Conservation (phyloP, 2,329 filamentous ascomycete species). For the Rutstroemia sydowiana region DNA sequence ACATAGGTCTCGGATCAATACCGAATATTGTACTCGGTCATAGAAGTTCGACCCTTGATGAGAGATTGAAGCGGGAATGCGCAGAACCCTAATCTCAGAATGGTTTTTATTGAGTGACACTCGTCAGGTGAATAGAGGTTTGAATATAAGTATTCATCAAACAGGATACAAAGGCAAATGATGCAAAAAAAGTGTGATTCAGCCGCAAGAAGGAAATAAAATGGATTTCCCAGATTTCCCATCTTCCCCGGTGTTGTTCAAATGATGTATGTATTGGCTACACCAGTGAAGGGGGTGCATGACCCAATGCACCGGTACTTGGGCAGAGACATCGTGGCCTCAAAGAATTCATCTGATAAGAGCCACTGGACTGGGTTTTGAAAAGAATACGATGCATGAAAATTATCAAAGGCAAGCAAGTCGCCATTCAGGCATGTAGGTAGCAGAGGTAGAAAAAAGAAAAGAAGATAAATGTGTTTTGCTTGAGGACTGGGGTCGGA, state of each 20-base stretch:
- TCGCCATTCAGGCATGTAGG: too few species aligned
- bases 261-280: constrained; percentile 1
- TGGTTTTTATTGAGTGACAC: background rate
- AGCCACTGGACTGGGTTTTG: background rate
- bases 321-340: background rate
- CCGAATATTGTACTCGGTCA: constrained; percentile 5
- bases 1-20: constrained; percentile 6
- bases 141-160: background rate
- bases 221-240: background rate
- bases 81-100: background rate
- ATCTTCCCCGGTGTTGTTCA: background rate
- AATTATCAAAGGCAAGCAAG: too few species aligned
- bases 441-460: background rate
- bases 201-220: background rate
- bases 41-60: background rate
- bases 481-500: too few species aligned
- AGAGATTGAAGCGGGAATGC: constrained; percentile 6
- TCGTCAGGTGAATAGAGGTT: background rate
- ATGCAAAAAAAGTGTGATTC: background rate
- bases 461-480: background rate
- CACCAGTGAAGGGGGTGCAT: background rate
- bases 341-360: background rate
- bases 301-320: background rate
- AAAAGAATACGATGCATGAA: constrained; percentile 1
- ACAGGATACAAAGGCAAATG: background rate